These are phyloP conservation scores for Euphorbia peplus DNA, from an alignment of 345 rosid species.

Conservation along the genomic window DNA sequence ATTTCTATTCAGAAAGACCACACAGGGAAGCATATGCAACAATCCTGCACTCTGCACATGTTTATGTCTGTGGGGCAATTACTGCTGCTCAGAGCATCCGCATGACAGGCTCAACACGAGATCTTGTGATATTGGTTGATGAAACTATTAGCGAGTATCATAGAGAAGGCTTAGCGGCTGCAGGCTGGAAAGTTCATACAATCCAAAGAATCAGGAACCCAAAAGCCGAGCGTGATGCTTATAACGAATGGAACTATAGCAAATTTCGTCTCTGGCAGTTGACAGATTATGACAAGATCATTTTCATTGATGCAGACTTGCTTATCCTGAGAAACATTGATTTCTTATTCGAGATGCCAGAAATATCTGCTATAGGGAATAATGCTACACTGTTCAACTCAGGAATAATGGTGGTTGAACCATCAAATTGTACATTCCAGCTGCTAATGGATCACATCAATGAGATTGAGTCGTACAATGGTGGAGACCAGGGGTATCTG, in stretches of 20 bases:
- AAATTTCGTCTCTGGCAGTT: conserved; percentile 93
- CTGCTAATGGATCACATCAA: conserved; percentile 77
- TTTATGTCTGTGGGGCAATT: conserved; percentile 87
- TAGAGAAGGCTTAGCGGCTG: conserved; percentile 68
- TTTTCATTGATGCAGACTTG: conserved; percentile 85
- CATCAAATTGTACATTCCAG: conserved; percentile 79
- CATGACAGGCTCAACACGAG: conserved; percentile 84
- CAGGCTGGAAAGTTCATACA: conserved; percentile 81
- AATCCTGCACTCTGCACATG: conserved; percentile 78
- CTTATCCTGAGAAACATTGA: conserved; percentile 82
- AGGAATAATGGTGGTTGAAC: conserved; percentile 83
- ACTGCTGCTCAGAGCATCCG: conserved; percentile 84
- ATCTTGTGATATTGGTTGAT: conserved; percentile 83
- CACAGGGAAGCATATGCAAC: conserved; percentile 82
- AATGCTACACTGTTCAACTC: conserved; percentile 80
- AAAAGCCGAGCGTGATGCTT: conserved; percentile 67
- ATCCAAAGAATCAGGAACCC: conserved; percentile 85
- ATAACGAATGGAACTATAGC: conserved; percentile 92
- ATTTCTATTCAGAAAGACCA: conserved; percentile 55
- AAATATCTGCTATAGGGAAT: conserved; percentile 77
- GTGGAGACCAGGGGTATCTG: conserved; percentile 89
- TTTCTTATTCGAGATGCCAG: conserved; percentile 85
- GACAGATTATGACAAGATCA: conserved; percentile 77
- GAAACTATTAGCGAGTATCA: conserved; percentile 63
- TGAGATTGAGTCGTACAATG: conserved; percentile 83